Percentiles rank a stretch among this genome's conserved stretches.
phyloP scores from a whole-genome alignment of 495 filamentous ascomycete species.

The Cercophora newfieldiana region DNA sequence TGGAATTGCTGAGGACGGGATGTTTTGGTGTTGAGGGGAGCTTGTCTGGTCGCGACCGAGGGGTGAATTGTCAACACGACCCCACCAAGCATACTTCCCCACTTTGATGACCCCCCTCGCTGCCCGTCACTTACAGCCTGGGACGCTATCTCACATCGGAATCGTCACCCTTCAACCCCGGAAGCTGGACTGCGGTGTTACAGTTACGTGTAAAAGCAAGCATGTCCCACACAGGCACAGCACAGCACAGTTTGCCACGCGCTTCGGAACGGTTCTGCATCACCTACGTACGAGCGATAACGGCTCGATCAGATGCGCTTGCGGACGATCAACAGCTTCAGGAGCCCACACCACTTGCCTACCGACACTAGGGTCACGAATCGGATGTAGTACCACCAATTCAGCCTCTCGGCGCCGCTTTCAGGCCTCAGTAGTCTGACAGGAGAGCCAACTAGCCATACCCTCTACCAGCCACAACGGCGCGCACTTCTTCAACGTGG shows the following conservation, averaged over 20 bases:
- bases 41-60: neutral
- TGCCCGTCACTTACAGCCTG: neutral
- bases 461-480: neutral
- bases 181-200: neutral
- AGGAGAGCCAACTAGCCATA: neutral
- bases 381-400: conserved; percentile 12
- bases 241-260: neutral
- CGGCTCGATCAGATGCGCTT: neutral
- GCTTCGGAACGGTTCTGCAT: neutral
- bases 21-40: neutral
- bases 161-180: neutral
- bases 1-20: neutral
- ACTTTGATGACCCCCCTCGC: neutral
- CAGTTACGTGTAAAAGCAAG: neutral
- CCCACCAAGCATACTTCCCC: neutral
- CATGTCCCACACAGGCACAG: neutral
- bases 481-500: neutral
- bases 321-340: neutral
- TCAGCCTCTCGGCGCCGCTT: conserved; percentile 1
- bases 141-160: neutral
- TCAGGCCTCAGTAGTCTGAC: neutral
- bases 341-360: neutral
- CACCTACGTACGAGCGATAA: neutral
- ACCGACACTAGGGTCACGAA: neutral
- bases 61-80: neutral